Evolutionary conservation across 192 early-diverging fungal species (phyloP), one percentile per base, ranked within the genome.

Genomic region (Coemansia sp.): DNA sequence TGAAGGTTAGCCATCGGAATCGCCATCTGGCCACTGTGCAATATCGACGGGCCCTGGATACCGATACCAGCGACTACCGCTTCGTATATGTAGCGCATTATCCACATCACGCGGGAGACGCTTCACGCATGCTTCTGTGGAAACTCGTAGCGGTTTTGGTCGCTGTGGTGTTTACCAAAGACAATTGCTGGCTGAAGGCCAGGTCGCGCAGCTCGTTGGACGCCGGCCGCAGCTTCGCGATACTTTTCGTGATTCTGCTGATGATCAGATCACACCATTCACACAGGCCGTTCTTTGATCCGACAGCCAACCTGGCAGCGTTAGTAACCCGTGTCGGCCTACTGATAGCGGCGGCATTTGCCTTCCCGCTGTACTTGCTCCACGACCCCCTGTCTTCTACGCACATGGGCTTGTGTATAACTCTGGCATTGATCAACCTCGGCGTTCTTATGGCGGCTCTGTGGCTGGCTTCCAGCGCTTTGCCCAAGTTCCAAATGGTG

Each of bases 101-200:
- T 22, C 75, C 83, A 17, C 61, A 60, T 6, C 77, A 83, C 60
- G 83, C 85, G 12, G 76, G 69, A 3, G 84, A 88, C 36, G 82
- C 86, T 17, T 73, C 86, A n/a, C 82, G 85, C 14, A 50, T 83
- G 52, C 84, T 89, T 83, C 67, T 81, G 48, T 80, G 75, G 66
- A 88, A 88, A 73, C 72, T 89, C 16, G 20, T 80, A 20, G 76
- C 69, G 5, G 75, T 88, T 7, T 30, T 85, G 1, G 65, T 80
- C 20, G 71, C 83, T 0, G 78, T 81, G 0, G 45, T 86, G 31
- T 65, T 88, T 48, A 64, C 79, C 16, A 89, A 88, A 71, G 87
- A 89, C 60, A 89, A 87, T 64, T 89, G 88, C 67, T 77, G 87
- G 72, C 76, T 82, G 18, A 78, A 83, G 2, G 48, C 57, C 3